A percentile compares a stretch with the other conserved stretches of the same genome.
phyloP scores from a whole-genome alignment of 2,329 filamentous ascomycete genomes.

The Colletotrichum gigasporum region DNA sequence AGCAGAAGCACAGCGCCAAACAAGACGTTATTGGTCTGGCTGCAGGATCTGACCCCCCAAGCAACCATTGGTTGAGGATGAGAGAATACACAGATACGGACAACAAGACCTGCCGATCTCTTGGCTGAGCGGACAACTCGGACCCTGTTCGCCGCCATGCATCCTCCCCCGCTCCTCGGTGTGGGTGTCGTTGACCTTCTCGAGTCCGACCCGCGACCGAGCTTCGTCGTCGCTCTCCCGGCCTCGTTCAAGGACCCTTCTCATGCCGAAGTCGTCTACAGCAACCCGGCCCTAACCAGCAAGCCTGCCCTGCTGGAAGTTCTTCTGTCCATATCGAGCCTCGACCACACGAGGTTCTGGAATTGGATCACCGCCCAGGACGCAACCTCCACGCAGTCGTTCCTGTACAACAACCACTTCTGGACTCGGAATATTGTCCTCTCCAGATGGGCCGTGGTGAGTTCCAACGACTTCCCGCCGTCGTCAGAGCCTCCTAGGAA shows the following conservation, averaged over 20 bases:
- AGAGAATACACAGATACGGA: constrained; percentile 21
- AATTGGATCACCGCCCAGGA: constrained; percentile 45
- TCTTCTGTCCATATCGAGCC: constrained; percentile 40
- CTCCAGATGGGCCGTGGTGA: constrained; percentile 48
- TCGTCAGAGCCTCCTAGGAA: constrained; percentile 44
- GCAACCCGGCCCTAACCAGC: constrained; percentile 47
- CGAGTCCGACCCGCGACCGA: constrained; percentile 51
- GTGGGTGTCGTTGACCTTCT: constrained; percentile 51
- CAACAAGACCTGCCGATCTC: constrained; percentile 25
- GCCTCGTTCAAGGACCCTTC: constrained; percentile 26
- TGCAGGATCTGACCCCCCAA: not conserved
- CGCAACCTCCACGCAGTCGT: constrained; percentile 36
- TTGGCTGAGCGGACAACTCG: constrained; percentile 29
- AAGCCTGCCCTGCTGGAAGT: constrained; percentile 42
- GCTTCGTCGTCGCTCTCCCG: constrained; percentile 46
- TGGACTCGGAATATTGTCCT: constrained; percentile 49
- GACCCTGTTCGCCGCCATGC: constrained; percentile 19
- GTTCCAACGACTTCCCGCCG: constrained; percentile 46
- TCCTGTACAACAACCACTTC: constrained; percentile 41
- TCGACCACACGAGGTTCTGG: constrained; percentile 48
- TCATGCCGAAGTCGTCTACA: constrained; percentile 40
- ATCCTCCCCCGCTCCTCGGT: constrained; percentile 32
- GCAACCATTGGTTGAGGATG: constrained; percentile 27
- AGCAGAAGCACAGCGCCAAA: not conserved
- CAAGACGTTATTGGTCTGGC: not conserved